A percentile compares a stretch with the other conserved stretches of the same genome.
Conservation (phyloP, 805 yeast species). For the Spathaspora gorwiae region DNA sequence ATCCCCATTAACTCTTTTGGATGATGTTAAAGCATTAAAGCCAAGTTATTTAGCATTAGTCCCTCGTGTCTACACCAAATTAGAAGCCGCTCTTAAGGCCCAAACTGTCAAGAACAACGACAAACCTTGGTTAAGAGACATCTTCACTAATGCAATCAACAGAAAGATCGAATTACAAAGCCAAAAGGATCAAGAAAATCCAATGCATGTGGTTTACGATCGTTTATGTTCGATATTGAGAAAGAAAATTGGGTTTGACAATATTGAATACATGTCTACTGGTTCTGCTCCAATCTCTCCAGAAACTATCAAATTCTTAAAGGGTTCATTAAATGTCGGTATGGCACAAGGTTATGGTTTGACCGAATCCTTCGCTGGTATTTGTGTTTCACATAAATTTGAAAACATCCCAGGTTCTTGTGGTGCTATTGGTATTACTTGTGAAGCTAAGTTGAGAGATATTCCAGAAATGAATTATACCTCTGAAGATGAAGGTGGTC, state of each 20-base stretch:
- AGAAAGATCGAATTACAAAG: constrained; percentile 31
- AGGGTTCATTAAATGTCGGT: constrained; percentile 56
- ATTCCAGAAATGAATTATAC: constrained; percentile 58
- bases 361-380: constrained; percentile 62
- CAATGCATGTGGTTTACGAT: constrained; percentile 26
- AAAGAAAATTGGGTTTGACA: constrained; percentile 32
- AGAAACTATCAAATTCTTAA: constrained; percentile 56
- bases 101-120: constrained; percentile 34
- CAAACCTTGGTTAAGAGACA: constrained; percentile 23
- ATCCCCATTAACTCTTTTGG: constrained; percentile 49
- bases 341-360: constrained; percentile 72
- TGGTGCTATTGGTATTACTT: constrained; percentile 54
- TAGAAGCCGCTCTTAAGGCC: constrained; percentile 57
- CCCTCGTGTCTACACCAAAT: constrained; percentile 59
- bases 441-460: constrained; percentile 53
- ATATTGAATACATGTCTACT: constrained; percentile 21
- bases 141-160: constrained; percentile 27
- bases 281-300: constrained; percentile 71
- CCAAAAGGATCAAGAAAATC: constrained; percentile 37
- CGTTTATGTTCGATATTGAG: constrained; percentile 23
- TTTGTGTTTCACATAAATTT: constrained; percentile 32
- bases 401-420: constrained; percentile 38
- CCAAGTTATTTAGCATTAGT: constrained; percentile 56
- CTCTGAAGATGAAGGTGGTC: constrained; percentile 27
- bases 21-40: constrained; percentile 50